A percentile compares a stretch with the other conserved stretches of the same genome.
phyloP scores from a whole-genome alignment of 148 eudicot genomes.

The Rhododendron ferrugineum region DNA sequence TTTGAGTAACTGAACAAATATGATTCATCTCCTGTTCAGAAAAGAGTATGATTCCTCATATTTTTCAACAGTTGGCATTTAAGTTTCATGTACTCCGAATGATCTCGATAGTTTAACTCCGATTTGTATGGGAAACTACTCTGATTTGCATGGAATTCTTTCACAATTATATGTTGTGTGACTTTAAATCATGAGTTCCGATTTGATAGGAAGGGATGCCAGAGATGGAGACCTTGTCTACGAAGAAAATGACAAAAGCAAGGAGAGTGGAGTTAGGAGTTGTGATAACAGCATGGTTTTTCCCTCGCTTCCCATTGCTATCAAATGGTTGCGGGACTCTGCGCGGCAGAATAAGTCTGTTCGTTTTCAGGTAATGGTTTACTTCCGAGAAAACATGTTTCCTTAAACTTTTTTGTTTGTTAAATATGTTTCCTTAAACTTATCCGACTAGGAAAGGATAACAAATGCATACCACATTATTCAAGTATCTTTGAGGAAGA shows the following conservation, averaged over 20 bases:
- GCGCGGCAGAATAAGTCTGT: constrained; percentile 56
- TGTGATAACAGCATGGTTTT: constrained; percentile 69
- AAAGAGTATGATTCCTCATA: background rate
- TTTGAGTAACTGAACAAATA: background rate
- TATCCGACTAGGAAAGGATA: background rate
- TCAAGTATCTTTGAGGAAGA: background rate
- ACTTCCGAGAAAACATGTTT: background rate
- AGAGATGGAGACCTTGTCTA: constrained; percentile 32
- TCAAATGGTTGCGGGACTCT: constrained; percentile 81
- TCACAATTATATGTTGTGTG: background rate
- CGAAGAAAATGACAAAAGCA: constrained; percentile 37
- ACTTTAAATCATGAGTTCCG: background rate
- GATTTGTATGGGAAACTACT: background rate
- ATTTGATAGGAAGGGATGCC: constrained; percentile 34
- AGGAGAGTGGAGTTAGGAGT: constrained; percentile 31
- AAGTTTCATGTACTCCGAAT: background rate
- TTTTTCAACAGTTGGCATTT: background rate
- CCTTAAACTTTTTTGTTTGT: background rate
- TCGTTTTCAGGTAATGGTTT: constrained; percentile 59
- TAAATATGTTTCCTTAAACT: background rate
- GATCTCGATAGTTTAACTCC: background rate
- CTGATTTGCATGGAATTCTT: background rate
- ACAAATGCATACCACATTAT: background rate
- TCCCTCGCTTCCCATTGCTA: constrained; percentile 79
- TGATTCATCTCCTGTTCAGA: background rate